Evolutionary conservation across 208 protist species (phyloP).

Genomic region (Angomonas ambiguus): DNA sequence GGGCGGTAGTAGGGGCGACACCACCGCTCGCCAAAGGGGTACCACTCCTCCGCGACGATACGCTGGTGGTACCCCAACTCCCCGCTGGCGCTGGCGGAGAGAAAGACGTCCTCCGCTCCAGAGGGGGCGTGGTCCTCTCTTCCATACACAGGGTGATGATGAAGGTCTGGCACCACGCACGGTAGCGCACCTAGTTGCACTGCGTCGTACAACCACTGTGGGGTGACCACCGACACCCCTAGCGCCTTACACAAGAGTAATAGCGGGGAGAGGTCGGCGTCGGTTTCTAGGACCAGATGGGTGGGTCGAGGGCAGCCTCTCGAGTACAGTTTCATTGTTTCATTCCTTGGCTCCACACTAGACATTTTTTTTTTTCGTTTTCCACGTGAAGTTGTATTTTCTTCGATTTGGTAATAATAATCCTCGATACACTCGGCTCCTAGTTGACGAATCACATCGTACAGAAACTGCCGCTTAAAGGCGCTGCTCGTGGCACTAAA

Average conservation of each 20-base stretch:
- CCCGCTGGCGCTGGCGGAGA: background rate
- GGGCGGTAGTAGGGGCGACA: constrained; percentile 48
- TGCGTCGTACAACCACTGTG: constrained; percentile 72
- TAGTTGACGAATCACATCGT: background rate
- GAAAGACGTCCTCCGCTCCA: background rate
- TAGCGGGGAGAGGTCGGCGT: constrained; percentile 36
- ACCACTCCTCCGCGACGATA: constrained; percentile 30
- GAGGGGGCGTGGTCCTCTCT: background rate
- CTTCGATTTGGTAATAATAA: background rate
- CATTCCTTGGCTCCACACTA: background rate
- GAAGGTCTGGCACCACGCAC: constrained; percentile 20
- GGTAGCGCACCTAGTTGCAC: constrained; percentile 49
- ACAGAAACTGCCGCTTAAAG: background rate
- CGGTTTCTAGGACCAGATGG: constrained; percentile 1
- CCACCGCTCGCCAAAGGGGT: constrained; percentile 32
- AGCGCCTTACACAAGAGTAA: constrained; percentile 52
- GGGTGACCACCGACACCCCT: constrained; percentile 52
- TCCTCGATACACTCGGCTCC: background rate
- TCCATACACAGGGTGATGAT: constrained; percentile 35
- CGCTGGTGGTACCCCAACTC: background rate
- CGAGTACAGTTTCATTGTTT: background rate
- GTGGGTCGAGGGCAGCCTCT: constrained; percentile 16
- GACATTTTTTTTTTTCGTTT: background rate
- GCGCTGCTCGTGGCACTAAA: background rate
- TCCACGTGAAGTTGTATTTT: background rate